These are phyloP conservation scores for Zarea fungicola DNA, from an alignment of 2,329 filamentous ascomycete species.

Conservation along the genomic window DNA sequence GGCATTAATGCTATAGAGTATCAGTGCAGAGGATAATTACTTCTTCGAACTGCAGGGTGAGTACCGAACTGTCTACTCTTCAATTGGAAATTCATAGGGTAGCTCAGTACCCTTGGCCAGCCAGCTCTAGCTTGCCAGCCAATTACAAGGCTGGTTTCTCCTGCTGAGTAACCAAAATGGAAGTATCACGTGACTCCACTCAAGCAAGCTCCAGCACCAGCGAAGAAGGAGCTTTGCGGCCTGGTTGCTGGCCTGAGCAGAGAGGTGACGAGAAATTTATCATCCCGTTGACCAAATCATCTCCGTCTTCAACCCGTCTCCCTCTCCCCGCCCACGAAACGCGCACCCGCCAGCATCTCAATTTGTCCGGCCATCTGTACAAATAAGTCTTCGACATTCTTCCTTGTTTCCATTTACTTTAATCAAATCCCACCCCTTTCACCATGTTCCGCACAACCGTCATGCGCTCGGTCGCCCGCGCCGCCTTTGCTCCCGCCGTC, in stretches of 20 bases:
- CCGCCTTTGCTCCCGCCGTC: conserved; percentile 52
- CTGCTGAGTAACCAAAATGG: conserved; percentile 10
- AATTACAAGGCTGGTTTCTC: conserved; percentile 1
- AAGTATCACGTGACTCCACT: conserved; percentile 24
- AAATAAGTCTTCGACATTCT: background rate
- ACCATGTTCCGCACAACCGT: conserved; percentile 85
- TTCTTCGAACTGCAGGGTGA: too few relatives aligned
- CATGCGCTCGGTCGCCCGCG: conserved; percentile 68
- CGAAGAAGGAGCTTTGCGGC: background rate
- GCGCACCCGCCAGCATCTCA: conserved; percentile 11
- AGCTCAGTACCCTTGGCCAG: too few relatives aligned
- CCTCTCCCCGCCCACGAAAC: conserved; percentile 9
- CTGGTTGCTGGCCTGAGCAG: conserved; percentile 2
- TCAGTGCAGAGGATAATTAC: too few relatives aligned
- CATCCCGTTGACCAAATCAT: conserved; percentile 23
- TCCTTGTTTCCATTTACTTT: background rate
- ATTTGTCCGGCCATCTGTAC: conserved; percentile 9
- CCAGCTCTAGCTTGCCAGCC: background rate
- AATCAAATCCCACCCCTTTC: background rate
- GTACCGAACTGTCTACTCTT: too few relatives aligned
- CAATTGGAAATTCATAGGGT: too few relatives aligned
- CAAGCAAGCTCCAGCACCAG: background rate
- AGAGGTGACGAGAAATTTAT: conserved; percentile 46
- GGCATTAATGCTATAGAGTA: too few relatives aligned
- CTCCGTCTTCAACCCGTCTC: conserved; percentile 14